These are phyloP conservation scores for Conidiobolus incongruus DNA, from an alignment of 371 early-diverging fungal species.

Conservation along the genomic window DNA sequence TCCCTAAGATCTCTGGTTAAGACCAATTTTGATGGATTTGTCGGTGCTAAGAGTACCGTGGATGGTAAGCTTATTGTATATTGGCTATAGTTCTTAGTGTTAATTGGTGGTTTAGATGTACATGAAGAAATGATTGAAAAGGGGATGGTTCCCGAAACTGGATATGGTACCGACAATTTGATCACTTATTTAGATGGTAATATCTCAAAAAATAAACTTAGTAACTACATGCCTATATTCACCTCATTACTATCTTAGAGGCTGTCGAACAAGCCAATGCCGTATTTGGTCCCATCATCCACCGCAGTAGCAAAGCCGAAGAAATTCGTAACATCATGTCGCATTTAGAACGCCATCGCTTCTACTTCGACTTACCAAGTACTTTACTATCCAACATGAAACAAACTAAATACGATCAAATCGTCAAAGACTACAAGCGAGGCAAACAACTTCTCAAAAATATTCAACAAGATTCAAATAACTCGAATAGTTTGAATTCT, in stretches of 20 bases:
- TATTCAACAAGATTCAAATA: neutral
- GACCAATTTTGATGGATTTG: conserved; percentile 88
- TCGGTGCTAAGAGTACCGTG: conserved; percentile 82
- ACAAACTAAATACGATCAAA: conserved; percentile 67
- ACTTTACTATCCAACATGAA: conserved; percentile 19
- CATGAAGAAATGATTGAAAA: conserved; percentile 75
- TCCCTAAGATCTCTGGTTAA: conserved; percentile 72
- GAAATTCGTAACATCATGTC: conserved; percentile 76
- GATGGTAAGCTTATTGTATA: conserved; percentile 28
- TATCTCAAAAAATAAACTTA: neutral
- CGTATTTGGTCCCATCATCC: conserved; percentile 74
- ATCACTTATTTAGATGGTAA: conserved; percentile 14
- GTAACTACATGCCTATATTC: neutral
- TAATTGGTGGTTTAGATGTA: conserved; percentile 19
- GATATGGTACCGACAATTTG: conserved; percentile 42
- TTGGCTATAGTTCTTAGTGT: neutral
- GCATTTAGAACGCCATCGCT: conserved; percentile 74
- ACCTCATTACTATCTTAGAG: conserved; percentile 12
- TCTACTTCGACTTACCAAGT: conserved; percentile 84
- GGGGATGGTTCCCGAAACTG: conserved; percentile 48
- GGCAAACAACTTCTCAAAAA: conserved; percentile 38
- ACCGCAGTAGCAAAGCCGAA: conserved; percentile 61
- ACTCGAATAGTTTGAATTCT: conserved; percentile 26
- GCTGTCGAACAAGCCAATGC: conserved; percentile 43
- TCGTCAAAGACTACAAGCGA: conserved; percentile 88